Evolutionary conservation across 2,329 filamentous ascomycete genomes (phyloP), one percentile per base, ranked within the genome.

Genomic region (Immersiporthe knoxdaviesiana): DNA sequence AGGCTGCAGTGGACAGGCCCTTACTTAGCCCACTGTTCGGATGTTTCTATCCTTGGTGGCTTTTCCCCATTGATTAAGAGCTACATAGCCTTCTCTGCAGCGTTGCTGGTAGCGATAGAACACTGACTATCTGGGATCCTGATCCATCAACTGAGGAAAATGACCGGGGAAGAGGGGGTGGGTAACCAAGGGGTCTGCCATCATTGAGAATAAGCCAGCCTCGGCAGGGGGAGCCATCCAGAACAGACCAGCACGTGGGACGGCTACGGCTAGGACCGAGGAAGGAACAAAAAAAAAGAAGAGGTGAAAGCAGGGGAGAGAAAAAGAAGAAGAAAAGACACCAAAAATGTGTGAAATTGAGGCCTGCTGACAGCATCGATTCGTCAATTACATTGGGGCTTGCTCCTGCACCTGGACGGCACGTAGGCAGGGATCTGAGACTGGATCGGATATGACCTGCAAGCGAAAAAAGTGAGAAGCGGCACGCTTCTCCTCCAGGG

Each of bases 401-500:
- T 35, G 35, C n/a, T 32, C 30, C n/a, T 24, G 21, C 8, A 41
- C 1, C 1, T 21, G 32, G 58, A 18, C 58, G 37, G 32, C 37
- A 35, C 32, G 32, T 24, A 39, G n/a, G 58, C 58, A 61, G 37
- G 58, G 58, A 35, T 39, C n/a, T 39, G 32, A 61, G 58, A 39
- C 58, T 63, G 62, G 58, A 52, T 59, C 50, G 14, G 52, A 65
- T 24, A 24, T 65, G 52, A 41, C 18, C 12, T 56, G 50, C 54
- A 35, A 32, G 60, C 27, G 44, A 47, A 18, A 18, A 63, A 35
- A 39, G 47, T 68, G 56, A 65, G 50, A 24, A 24, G 50, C 65
- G 44, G 60, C 35, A 70, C 54, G 44, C n/a, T 68, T 56, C 56
- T 47, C 54, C 32, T 70, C 39, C 37, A 50, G 47, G n/a, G 14